Evolutionary conservation across 345 rosid species (phyloP).

Genomic region (Cardamine resedifolia): DNA sequence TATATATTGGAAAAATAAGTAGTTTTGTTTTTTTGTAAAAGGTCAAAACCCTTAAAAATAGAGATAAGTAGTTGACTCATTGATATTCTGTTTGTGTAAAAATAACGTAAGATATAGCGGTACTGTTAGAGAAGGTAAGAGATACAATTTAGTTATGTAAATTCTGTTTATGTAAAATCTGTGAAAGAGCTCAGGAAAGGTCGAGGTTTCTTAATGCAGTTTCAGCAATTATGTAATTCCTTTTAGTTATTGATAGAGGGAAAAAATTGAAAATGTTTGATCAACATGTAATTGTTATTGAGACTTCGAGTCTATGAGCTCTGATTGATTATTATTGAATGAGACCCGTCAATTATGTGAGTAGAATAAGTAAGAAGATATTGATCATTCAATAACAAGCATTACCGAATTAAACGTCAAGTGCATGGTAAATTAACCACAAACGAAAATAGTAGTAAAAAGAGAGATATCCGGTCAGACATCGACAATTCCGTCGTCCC

Average conservation of each 20-base stretch:
- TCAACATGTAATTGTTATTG: not conserved
- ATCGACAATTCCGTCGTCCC: not conserved
- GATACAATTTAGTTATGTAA: no score
- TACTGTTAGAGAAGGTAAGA: no score
- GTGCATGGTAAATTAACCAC: slow-evolving; percentile 19
- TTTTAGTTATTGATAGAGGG: not conserved
- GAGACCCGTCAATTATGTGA: not conserved
- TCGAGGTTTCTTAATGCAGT: not conserved
- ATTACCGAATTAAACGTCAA: not conserved
- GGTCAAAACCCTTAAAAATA: no score
- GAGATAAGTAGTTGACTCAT: no score
- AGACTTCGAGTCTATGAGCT: not conserved
- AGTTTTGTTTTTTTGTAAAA: no score
- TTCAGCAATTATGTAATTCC: not conserved
- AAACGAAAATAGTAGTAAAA: slow-evolving; percentile 28
- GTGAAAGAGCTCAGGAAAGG: not conserved
- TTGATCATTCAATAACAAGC: not conserved
- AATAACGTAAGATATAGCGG: no score
- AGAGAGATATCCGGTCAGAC: slow-evolving; percentile 7
- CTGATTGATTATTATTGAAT: not conserved
- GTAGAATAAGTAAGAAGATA: not conserved
- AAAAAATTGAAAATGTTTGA: not conserved
- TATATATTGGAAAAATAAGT: not conserved
- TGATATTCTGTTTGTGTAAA: no score
- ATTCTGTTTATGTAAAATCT: not conserved